These are phyloP conservation scores for Auriscalpium orientale DNA, from an alignment of 768 basidiomycete genomes.

Conservation along the genomic window DNA sequence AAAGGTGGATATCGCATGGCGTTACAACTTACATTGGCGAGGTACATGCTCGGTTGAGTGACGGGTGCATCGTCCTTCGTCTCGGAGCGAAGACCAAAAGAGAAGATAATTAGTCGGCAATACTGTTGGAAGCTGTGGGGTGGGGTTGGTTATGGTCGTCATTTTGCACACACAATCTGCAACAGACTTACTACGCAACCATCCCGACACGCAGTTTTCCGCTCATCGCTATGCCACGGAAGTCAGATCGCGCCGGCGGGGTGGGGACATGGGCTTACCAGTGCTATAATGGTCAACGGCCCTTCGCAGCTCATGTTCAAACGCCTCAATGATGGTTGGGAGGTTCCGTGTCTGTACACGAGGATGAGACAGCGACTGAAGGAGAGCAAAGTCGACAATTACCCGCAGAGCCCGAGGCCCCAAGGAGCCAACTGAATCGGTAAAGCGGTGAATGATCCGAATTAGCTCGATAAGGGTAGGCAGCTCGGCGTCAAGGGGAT, in stretches of 20 bases:
- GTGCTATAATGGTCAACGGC: not conserved
- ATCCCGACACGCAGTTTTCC: not conserved
- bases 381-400: not conserved
- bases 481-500: slow-evolving; percentile 21
- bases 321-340: not conserved
- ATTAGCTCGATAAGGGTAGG: slow-evolving; percentile 24
- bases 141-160: no score
- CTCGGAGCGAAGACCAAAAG: slow-evolving; percentile 11
- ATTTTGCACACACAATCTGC: no score
- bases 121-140: slow-evolving; percentile 8
- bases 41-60: slow-evolving; percentile 3
- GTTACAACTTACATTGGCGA: slow-evolving; percentile 1
- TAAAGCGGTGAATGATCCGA: slow-evolving; percentile 24
- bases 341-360: not conserved
- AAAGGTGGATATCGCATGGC: not conserved
- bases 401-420: not conserved
- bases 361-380: not conserved
- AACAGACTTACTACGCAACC: not conserved
- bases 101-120: slow-evolving; percentile 13
- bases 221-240: not conserved
- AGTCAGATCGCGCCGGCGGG: no score
- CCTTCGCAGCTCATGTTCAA: not conserved
- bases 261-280: not conserved
- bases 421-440: slow-evolving; percentile 5
- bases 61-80: not conserved